Percentiles rank a stretch among this genome's conserved stretches.
These are phyloP conservation scores for Fusarium coicis DNA, from an alignment of 2,329 filamentous ascomycete genomes.

Conservation along the genomic window DNA sequence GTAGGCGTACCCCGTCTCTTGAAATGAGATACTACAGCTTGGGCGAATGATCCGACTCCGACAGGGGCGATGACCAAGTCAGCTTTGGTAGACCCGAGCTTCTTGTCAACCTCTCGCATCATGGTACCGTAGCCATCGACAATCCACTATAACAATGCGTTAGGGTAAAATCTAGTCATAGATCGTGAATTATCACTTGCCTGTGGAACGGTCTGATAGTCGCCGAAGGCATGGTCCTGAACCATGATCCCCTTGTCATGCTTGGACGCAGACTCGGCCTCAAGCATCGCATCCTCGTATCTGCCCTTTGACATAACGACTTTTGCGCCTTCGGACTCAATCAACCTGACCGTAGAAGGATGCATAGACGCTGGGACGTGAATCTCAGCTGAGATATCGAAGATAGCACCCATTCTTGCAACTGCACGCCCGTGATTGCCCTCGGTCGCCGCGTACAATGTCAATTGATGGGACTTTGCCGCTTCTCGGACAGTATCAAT, in stretches of 20 bases:
- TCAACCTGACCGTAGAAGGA: constrained; percentile 61
- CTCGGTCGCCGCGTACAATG: constrained; percentile 73
- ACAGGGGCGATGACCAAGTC: constrained; percentile 71
- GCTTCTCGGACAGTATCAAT: constrained; percentile 56
- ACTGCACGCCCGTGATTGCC: constrained; percentile 83
- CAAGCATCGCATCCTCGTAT: constrained; percentile 72
- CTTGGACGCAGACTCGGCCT: constrained; percentile 57
- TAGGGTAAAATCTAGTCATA: background rate
- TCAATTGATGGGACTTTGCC: constrained; percentile 48
- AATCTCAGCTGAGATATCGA: constrained; percentile 66
- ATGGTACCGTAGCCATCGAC: constrained; percentile 83
- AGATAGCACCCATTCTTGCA: constrained; percentile 71
- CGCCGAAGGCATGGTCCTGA: constrained; percentile 75
- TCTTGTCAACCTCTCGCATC: constrained; percentile 73
- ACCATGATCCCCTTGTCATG: constrained; percentile 64
- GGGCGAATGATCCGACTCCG: constrained; percentile 78
- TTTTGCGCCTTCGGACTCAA: constrained; percentile 70
- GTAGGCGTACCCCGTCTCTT: constrained; percentile 55
- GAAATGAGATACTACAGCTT: constrained; percentile 74
- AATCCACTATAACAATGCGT: constrained; percentile 64
- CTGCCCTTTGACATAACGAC: constrained; percentile 65
- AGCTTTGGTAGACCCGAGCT: constrained; percentile 55
- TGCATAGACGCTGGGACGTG: constrained; percentile 72
- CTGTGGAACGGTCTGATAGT: constrained; percentile 72
- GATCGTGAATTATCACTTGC: constrained; percentile 29